Evolutionary conservation across 345 rosid species (phyloP).

Genomic region (Durio zibethinus): DNA sequence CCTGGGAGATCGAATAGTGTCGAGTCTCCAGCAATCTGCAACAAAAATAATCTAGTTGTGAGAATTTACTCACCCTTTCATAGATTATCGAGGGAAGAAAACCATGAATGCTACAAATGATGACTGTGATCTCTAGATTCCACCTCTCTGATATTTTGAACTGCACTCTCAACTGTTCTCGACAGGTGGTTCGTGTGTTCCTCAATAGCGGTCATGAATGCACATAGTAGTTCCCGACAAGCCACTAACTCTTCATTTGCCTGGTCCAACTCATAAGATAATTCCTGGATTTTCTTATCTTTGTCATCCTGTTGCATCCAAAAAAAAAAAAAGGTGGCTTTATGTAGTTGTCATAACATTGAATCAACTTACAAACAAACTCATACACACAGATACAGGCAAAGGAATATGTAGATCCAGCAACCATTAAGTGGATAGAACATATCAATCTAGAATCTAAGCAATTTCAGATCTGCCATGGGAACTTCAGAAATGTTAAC

Average conservation of each 20-base stretch:
- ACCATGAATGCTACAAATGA: background rate
- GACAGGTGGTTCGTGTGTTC: constrained; percentile 19
- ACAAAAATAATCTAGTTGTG: background rate
- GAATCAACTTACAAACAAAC: background rate
- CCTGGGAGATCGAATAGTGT: background rate
- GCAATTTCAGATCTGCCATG: background rate
- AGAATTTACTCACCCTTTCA: background rate
- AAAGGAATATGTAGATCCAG: background rate
- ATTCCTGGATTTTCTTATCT: constrained; percentile 28
- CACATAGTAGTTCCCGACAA: constrained; percentile 21
- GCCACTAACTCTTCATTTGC: constrained; percentile 20
- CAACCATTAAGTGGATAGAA: background rate
- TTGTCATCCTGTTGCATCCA: constrained; percentile 24
- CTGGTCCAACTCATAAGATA: constrained; percentile 19
- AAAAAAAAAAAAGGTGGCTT: background rate
- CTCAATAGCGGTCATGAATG: constrained; percentile 15
- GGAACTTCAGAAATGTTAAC: background rate
- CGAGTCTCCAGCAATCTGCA: background rate
- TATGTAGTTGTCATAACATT: background rate
- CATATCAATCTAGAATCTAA: background rate
- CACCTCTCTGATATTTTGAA: constrained; percentile 18
- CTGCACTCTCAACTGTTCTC: constrained; percentile 15
- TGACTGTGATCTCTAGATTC: constrained; percentile 3
- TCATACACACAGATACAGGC: background rate
- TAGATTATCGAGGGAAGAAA: constrained; percentile 1